Evolutionary conservation across 768 basidiomycete species (phyloP), one percentile per base, ranked within the genome.

Genomic region (Suillus tomentosus): DNA sequence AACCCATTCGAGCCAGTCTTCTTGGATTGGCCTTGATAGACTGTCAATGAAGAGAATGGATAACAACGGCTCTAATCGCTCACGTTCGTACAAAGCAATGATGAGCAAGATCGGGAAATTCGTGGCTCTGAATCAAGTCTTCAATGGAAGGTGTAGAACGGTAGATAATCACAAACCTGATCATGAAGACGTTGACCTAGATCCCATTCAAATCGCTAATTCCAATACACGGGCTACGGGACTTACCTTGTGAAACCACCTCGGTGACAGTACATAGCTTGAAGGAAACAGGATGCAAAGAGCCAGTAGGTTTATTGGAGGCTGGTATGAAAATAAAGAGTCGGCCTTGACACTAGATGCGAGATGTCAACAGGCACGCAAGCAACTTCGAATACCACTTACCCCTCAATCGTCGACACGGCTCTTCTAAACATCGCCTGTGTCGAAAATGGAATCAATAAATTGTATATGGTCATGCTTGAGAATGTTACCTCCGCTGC

Each of bases 391-490:
- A 19, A 55, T 31, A 51, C 64, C 72, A 69, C 57, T 58, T 79
- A 86, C 96, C 93, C 95, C 82, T 99, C 97, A 59, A 99, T 88
- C 0, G 96, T 98, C 2, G 89, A 88, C 2, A 98, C 96, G 0
- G 96, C 95, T 72, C 89, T 90, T 56, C 96, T 83, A 74, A 96
- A 98, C 95, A 97, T 95, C 2, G 92, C 92, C 92, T 96, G 66
- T 15, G 66, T 45, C 62, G 31, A 34, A 37, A 50, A 50, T 22
- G 64, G 48, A 60, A 56, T 31, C 39, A 55, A n/a, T 9, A 40
- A 36, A 14, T n/a, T 13, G 43, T 17, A 37, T 39, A 2, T 13
- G 4, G n/a, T 37, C 37, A 17, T 34, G 54, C 48, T 24, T 39
- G 9, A 60, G 31, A 66, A 73, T 42, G 13, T 58, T 67, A 93